These are phyloP conservation scores for Pichia sp. DNA, from an alignment of 1,139 yeast species.

Conservation along the genomic window DNA sequence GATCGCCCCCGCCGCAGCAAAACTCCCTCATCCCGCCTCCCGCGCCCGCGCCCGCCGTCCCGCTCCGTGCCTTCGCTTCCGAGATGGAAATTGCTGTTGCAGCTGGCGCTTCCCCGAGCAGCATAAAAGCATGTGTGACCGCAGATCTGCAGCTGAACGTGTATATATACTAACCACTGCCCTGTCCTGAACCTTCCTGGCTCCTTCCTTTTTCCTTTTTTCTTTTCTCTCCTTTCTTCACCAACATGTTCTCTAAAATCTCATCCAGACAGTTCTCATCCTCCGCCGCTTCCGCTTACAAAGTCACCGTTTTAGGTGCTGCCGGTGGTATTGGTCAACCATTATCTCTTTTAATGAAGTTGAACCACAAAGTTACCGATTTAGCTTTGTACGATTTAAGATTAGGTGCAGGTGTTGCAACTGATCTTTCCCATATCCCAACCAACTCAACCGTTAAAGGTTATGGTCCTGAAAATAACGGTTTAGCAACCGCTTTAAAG, in stretches of 20 bases:
- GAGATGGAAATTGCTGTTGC: too few species aligned
- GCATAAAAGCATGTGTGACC: background rate
- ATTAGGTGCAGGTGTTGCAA: constrained; percentile 96
- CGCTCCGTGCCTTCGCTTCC: too few species aligned
- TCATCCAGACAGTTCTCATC: constrained; percentile 52
- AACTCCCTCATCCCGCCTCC: too few species aligned
- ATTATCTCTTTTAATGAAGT: constrained; percentile 79
- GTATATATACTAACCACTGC: background rate
- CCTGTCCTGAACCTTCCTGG: background rate
- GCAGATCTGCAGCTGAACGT: background rate
- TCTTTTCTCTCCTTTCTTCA: background rate
- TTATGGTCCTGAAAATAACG: constrained; percentile 80
- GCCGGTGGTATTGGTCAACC: constrained; percentile 99
- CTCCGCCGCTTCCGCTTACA: constrained; percentile 58
- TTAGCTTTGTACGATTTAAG: constrained; percentile 86
- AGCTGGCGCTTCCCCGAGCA: too few species aligned
- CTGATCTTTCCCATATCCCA: constrained; percentile 90
- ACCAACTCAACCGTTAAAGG: constrained; percentile 82
- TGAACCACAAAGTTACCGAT: constrained; percentile 78
- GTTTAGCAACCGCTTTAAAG: constrained; percentile 67
- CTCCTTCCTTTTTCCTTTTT: background rate
- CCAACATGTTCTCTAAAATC: constrained; percentile 33
- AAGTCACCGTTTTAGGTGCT: constrained; percentile 91
- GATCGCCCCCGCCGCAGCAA: too few species aligned
- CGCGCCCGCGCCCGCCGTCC: too few species aligned